phyloP scores from a whole-genome alignment of 257 asterid genomes.

The Mitragyna speciosa region DNA sequence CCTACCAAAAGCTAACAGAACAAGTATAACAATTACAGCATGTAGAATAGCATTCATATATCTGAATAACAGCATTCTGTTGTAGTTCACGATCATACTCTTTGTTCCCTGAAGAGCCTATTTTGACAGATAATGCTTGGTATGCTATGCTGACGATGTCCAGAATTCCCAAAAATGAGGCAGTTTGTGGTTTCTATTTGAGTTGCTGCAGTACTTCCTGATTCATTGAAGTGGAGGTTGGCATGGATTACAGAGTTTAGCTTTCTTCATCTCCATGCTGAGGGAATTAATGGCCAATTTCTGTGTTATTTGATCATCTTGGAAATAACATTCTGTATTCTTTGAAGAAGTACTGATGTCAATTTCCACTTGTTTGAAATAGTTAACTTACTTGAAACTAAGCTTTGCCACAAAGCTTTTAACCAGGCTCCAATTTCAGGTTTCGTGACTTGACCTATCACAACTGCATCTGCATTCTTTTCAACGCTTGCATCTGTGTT shows the following conservation, averaged over 20 bases:
- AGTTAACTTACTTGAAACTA: neutral
- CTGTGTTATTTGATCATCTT: neutral
- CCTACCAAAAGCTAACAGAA: neutral
- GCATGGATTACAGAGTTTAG: neutral
- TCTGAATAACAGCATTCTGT: neutral
- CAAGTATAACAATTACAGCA: neutral
- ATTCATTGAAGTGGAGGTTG: neutral
- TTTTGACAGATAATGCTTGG: neutral
- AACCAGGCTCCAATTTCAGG: neutral
- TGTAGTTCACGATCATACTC: neutral
- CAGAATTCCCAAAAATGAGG: neutral
- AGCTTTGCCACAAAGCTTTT: neutral
- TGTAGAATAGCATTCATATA: neutral
- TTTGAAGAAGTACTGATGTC: neutral
- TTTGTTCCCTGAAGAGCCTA: neutral
- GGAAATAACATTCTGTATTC: neutral
- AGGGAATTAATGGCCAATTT: neutral
- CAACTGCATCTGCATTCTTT: neutral
- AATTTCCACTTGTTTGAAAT: neutral
- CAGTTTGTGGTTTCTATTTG: neutral
- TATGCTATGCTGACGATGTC: neutral
- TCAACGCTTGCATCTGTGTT: neutral
- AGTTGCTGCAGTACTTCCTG: neutral
- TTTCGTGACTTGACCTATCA: neutral
- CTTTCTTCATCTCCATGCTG: neutral